Evolutionary conservation across 495 filamentous ascomycete genomes (phyloP).

Genomic region (Neurospora sp.): DNA sequence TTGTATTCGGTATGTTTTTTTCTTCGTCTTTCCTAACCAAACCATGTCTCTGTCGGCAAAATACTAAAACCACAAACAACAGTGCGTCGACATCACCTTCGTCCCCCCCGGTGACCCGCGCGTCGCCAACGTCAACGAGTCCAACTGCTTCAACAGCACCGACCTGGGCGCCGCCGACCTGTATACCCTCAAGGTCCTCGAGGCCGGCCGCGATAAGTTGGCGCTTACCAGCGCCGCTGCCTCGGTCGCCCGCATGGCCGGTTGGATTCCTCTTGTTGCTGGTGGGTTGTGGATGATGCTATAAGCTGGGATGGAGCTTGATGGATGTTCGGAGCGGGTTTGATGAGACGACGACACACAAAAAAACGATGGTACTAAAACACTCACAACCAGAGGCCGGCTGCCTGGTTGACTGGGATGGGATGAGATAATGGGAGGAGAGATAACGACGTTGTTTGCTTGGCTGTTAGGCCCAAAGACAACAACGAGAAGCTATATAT

Average conservation of each 20-base stretch:
- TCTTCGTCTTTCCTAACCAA: neutral
- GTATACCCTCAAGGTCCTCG: conserved; percentile 48
- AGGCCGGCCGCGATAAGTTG: conserved; percentile 20
- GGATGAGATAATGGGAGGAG: neutral
- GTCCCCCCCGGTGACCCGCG: conserved; percentile 56
- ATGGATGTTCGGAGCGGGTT: neutral
- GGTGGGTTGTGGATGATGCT: conserved; percentile 27
- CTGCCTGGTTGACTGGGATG: neutral
- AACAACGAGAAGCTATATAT: conserved; percentile 6
- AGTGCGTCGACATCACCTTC: conserved; percentile 88
- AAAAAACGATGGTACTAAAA: neutral
- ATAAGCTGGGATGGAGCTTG: conserved; percentile 2
- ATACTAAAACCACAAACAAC: conserved; percentile 9
- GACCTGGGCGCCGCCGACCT: conserved; percentile 65
- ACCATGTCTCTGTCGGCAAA: neutral
- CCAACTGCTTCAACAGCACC: conserved; percentile 78
- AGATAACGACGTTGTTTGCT: neutral
- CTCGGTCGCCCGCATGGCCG: conserved; percentile 15
- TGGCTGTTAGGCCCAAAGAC: neutral
- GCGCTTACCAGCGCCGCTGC: conserved; percentile 6
- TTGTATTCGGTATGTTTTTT: conserved; percentile 71
- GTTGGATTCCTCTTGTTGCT: conserved; percentile 27
- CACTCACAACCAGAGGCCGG: neutral
- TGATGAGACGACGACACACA: neutral
- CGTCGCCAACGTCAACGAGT: conserved; percentile 57